phyloP scores from a whole-genome alignment of 2,329 filamentous ascomycete genomes.

The Hymenoscyphus fraxineus region DNA sequence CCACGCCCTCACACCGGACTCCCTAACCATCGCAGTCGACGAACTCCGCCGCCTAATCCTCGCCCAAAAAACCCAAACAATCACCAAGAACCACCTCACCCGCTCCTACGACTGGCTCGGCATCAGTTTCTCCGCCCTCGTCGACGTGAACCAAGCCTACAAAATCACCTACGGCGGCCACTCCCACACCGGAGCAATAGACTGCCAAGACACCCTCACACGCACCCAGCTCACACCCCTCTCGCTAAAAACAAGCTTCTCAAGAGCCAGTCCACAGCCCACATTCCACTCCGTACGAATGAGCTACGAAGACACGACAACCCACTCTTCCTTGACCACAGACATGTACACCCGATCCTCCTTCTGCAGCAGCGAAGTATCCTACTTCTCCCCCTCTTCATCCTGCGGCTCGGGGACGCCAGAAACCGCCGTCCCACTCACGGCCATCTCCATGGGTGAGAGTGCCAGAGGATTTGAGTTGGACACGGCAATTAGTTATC shows the following conservation, averaged over 20 bases:
- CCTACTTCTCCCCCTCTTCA: conserved; percentile 7
- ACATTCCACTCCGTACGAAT: neutral
- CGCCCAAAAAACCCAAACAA: conserved; percentile 46
- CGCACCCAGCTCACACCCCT: conserved; percentile 19
- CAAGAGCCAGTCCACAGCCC: neutral
- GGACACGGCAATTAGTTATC: conserved; percentile 10
- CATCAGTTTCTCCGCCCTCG: conserved; percentile 47
- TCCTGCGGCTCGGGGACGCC: neutral
- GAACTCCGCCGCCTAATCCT: conserved; percentile 58
- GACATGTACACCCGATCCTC: neutral
- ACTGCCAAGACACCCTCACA: conserved; percentile 25
- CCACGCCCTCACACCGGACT: conserved; percentile 36
- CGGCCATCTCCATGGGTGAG: conserved; percentile 7
- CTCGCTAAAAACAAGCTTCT: conserved; percentile 12
- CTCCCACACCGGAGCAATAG: conserved; percentile 45
- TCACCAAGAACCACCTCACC: conserved; percentile 49
- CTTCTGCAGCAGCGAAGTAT: neutral
- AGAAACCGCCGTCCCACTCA: conserved; percentile 4
- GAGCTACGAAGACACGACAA: neutral
- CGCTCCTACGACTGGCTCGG: conserved; percentile 56
- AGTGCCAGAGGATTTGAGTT: conserved; percentile 25
- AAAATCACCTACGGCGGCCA: conserved; percentile 52
- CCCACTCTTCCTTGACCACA: neutral
- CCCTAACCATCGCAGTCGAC: conserved; percentile 58
- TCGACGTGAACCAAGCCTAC: conserved; percentile 55